Conservation (phyloP, 2,329 filamentous ascomycete genomes). For the Canariomyces notabilis region DNA sequence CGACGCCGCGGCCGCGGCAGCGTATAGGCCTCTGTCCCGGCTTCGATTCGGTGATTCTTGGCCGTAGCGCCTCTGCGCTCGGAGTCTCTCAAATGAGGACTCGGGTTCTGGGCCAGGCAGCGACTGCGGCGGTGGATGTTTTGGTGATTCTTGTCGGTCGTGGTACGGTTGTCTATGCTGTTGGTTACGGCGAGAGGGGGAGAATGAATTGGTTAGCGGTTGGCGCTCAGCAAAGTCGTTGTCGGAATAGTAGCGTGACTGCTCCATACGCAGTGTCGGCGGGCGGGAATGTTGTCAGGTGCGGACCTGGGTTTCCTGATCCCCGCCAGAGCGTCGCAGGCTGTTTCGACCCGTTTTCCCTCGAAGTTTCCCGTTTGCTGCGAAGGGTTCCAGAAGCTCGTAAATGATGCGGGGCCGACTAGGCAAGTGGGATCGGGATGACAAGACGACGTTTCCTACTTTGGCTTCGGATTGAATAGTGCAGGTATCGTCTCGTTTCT, state of each 20-base stretch:
- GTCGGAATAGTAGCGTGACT: conserved; percentile 20
- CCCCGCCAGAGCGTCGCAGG: conserved; percentile 7
- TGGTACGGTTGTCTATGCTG: conserved; percentile 15
- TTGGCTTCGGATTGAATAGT: background rate
- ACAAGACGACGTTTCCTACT: too few species aligned
- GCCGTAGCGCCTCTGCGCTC: conserved; percentile 33
- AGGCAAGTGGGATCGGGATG: too few species aligned
- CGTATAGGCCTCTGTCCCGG: conserved; percentile 16
- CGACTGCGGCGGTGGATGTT: conserved; percentile 15
- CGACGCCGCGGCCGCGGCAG: conserved; percentile 22
- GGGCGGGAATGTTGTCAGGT: conserved; percentile 10
- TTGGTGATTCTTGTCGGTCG: conserved; percentile 21
- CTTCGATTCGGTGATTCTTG: conserved; percentile 21
- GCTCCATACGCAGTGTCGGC: conserved; percentile 18
- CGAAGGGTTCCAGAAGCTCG: background rate
- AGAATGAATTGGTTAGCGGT: conserved; percentile 14
- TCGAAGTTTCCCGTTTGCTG: background rate
- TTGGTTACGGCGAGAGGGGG: conserved; percentile 11
- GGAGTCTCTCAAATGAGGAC: conserved; percentile 32
- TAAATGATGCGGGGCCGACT: too few species aligned
- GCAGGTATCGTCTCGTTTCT: too few species aligned
- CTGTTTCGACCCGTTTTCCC: conserved; percentile 2
- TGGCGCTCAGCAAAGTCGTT: conserved; percentile 23
- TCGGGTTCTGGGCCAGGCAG: conserved; percentile 33
- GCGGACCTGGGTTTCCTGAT: background rate